A percentile compares a stretch with the other conserved stretches of the same genome.
phyloP scores from a whole-genome alignment of 768 basidiomycete species.

The Tricholoma flavovirens region DNA sequence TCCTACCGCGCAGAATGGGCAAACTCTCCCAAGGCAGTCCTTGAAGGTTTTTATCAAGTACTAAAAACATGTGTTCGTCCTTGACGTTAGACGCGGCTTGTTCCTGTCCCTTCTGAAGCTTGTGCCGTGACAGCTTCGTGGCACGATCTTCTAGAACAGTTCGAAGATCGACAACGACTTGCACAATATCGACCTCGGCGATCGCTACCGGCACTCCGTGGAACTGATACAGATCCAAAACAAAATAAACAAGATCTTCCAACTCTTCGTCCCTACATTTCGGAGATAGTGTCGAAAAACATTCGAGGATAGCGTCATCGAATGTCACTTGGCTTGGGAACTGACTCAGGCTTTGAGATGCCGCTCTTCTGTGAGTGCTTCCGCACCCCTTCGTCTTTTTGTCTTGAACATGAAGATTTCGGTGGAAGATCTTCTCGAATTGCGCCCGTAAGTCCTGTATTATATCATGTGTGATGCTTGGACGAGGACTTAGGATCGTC shows the following conservation, averaged over 20 bases:
- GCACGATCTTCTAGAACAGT: constrained; percentile 68
- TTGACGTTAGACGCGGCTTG: constrained; percentile 12
- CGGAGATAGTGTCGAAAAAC: constrained; percentile 79
- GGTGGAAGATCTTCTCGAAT: constrained; percentile 73
- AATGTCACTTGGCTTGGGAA: constrained; percentile 45
- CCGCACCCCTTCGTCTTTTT: constrained; percentile 46
- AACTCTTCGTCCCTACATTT: constrained; percentile 89
- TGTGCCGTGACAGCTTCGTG: constrained; percentile 24
- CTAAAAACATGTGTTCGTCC: constrained; percentile 79
- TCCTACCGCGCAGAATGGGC: constrained; percentile 74
- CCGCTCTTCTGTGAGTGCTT: constrained; percentile 27
- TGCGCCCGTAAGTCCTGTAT: constrained; percentile 56
- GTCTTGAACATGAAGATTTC: constrained; percentile 54
- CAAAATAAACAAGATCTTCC: constrained; percentile 91
- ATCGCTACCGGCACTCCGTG: constrained; percentile 84
- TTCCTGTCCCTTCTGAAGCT: constrained; percentile 18
- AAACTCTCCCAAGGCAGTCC: constrained; percentile 95
- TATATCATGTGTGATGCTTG: constrained; percentile 34
- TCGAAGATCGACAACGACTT: constrained; percentile 84
- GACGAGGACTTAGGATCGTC: constrained; percentile 58
- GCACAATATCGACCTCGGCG: constrained; percentile 88
- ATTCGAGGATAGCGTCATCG: constrained; percentile 73
- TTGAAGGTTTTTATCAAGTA: constrained; percentile 86
- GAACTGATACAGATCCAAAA: constrained; percentile 91
- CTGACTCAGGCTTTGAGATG: constrained; percentile 27